These are phyloP conservation scores for Mycena chlorophos DNA, from an alignment of 768 basidiomycete species.

Conservation along the genomic window DNA sequence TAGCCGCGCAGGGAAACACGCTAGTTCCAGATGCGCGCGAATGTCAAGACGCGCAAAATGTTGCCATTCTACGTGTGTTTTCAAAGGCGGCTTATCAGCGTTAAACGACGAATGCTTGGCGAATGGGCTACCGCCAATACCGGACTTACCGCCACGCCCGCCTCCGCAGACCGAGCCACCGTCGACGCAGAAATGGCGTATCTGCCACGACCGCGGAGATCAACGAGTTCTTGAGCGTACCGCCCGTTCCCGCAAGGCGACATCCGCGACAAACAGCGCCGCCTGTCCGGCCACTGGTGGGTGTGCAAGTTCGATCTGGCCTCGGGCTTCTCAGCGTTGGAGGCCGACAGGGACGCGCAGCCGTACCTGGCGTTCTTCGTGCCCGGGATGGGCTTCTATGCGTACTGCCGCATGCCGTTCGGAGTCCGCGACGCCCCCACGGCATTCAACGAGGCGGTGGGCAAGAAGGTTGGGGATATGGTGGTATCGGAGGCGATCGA, in stretches of 20 bases:
- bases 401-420: conserved; percentile 38
- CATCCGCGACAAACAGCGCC: conserved; percentile 39
- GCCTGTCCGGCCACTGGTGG: conserved; percentile 36
- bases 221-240: conserved; percentile 30
- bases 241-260: conserved; percentile 38
- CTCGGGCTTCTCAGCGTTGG: conserved; percentile 34
- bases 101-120: conserved; percentile 35
- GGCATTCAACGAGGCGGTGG: conserved; percentile 33
- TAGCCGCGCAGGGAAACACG: too few relatives aligned
- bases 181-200: conserved; percentile 31
- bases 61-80: too few relatives aligned
- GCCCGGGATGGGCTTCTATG: conserved; percentile 37
- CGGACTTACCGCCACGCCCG: conserved; percentile 25
- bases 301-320: conserved; percentile 39
- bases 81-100: too few relatives aligned
- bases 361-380: conserved; percentile 38
- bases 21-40: too few relatives aligned
- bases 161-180: not conserved
- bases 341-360: conserved; percentile 18
- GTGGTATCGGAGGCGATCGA: conserved; percentile 26
- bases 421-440: conserved; percentile 41
- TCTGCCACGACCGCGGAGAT: conserved; percentile 39
- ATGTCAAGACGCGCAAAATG: too few relatives aligned
- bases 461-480: conserved; percentile 26
- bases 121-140: conserved; percentile 23